Conservation (phyloP, 2,329 filamentous ascomycete species). For the Diaporthe eres region DNA sequence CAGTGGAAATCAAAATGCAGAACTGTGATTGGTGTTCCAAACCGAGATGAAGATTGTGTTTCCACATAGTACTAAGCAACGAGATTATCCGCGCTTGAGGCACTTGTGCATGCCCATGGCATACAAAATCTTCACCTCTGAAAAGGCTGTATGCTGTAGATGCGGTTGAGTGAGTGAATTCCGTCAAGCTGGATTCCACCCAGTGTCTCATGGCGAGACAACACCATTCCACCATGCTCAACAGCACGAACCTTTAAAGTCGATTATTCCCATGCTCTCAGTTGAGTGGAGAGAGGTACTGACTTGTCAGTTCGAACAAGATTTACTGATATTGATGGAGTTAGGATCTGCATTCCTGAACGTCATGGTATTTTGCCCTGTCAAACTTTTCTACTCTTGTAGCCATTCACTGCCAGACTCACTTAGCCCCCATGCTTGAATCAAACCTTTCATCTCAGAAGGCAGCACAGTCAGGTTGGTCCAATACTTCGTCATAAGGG, state of each 20-base stretch:
- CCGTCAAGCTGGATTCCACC: background rate
- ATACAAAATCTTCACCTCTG: too few species aligned
- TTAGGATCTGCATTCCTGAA: too few species aligned
- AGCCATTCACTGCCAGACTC: too few species aligned
- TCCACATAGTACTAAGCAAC: background rate
- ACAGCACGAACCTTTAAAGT: background rate
- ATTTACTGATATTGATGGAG: too few species aligned
- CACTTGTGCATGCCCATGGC: background rate
- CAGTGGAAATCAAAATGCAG: background rate
- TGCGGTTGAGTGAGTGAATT: too few species aligned
- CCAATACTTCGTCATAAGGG: background rate
- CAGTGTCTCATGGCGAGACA: too few species aligned
- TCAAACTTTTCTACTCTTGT: too few species aligned
- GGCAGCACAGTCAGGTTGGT: background rate
- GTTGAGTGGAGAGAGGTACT: too few species aligned
- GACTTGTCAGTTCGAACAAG: too few species aligned
- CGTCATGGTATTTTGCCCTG: background rate
- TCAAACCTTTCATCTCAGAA: background rate
- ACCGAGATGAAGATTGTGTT: background rate
- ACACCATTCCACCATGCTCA: background rate
- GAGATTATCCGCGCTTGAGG: background rate
- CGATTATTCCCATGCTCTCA: background rate
- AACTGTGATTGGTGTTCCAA: background rate
- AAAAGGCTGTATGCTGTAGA: too few species aligned
- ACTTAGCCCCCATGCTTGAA: background rate